phyloP scores from a whole-genome alignment of 2,329 filamentous ascomycete species.

The Fusarium praegraminearum region DNA sequence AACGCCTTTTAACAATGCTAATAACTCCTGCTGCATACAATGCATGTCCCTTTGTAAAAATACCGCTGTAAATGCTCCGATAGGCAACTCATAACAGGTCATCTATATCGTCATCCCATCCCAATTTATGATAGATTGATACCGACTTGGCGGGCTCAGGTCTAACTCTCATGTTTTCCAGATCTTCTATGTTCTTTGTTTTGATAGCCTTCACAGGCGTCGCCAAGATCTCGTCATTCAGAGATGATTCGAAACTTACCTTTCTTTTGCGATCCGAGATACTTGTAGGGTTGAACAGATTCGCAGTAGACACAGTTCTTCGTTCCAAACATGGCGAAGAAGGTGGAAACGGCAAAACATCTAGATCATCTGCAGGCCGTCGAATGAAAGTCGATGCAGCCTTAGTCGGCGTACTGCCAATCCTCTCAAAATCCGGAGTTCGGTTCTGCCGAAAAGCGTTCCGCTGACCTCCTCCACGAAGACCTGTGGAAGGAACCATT shows the following conservation, averaged over 20 bases:
- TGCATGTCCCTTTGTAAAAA: slow-evolving; percentile 38
- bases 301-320: slow-evolving; percentile 32
- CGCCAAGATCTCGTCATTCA: slow-evolving; percentile 48
- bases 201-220: slow-evolving; percentile 56
- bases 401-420: slow-evolving; percentile 51
- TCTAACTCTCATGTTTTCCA: slow-evolving; percentile 22
- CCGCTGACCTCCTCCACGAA: slow-evolving; percentile 49
- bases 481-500: slow-evolving; percentile 58
- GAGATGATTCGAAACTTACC: slow-evolving; percentile 33
- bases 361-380: slow-evolving; percentile 45
- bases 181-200: slow-evolving; percentile 24
- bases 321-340: slow-evolving; percentile 54
- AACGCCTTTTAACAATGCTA: slow-evolving; percentile 43
- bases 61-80: slow-evolving; percentile 41
- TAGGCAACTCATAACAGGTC: slow-evolving; percentile 54
- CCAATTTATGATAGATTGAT: slow-evolving; percentile 66
- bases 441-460: slow-evolving; percentile 49
- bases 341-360: slow-evolving; percentile 48
- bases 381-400: slow-evolving; percentile 48
- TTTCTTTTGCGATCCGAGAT: slow-evolving; percentile 31
- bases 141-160: slow-evolving; percentile 44
- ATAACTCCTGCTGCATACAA: slow-evolving; percentile 33
- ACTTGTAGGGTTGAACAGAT: slow-evolving; percentile 27
- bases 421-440: slow-evolving; percentile 48
- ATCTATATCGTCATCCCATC: slow-evolving; percentile 70